phyloP scores from a whole-genome alignment of 2,329 filamentous ascomycete genomes.

The Calycina marina region DNA sequence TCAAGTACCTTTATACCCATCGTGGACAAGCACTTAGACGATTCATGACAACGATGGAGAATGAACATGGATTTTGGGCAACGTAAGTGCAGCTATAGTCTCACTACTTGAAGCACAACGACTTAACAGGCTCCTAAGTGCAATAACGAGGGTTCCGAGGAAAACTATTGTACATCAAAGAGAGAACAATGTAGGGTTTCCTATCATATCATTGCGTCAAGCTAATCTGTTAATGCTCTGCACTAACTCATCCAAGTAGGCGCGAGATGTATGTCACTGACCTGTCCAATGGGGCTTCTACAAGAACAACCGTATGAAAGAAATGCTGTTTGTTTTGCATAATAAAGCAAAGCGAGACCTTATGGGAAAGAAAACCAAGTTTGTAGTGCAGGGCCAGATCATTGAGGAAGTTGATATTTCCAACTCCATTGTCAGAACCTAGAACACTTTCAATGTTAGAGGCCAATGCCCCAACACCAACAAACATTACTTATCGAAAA shows the following conservation, averaged over 20 bases:
- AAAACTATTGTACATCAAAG: neutral
- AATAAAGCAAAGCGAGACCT: neutral
- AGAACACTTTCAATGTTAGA: too few relatives aligned
- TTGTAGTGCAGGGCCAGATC: neutral
- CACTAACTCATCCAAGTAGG: neutral
- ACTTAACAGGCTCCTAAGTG: too few relatives aligned
- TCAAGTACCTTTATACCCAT: constrained; percentile 1
- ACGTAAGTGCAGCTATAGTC: neutral
- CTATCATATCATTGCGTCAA: neutral
- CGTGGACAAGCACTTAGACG: constrained; percentile 1
- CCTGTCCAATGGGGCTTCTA: neutral
- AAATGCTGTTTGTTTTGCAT: neutral
- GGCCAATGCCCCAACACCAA: too few relatives aligned
- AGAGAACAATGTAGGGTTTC: neutral
- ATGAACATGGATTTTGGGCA: neutral
- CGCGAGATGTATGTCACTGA: neutral
- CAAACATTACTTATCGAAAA: too few relatives aligned
- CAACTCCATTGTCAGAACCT: too few relatives aligned
- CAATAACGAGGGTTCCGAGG: too few relatives aligned
- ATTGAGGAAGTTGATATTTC: neutral
- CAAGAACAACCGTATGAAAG: neutral
- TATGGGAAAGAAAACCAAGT: neutral
- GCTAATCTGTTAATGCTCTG: neutral
- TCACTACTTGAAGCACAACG: too few relatives aligned
- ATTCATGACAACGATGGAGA: constrained; percentile 1